These are phyloP conservation scores for Hyphopichia burtonii DNA, from an alignment of 1,139 yeast species.

Conservation along the genomic window DNA sequence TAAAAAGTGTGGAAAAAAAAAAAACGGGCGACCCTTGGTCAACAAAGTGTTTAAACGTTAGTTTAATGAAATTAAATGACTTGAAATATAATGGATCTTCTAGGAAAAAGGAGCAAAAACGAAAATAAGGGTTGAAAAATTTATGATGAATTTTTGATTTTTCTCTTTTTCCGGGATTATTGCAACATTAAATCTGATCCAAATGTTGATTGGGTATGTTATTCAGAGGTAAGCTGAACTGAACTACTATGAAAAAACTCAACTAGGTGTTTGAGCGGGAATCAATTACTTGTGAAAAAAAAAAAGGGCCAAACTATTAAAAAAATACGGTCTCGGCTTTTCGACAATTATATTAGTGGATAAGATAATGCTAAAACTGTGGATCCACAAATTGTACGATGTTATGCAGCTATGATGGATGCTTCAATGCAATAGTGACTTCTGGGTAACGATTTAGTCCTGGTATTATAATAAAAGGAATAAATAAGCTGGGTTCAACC, in stretches of 20 bases:
- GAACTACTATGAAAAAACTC: too few relatives aligned
- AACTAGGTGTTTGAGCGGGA: too few relatives aligned
- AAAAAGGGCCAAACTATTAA: too few relatives aligned
- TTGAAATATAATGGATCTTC: neutral
- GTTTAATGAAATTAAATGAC: neutral
- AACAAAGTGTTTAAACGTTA: neutral
- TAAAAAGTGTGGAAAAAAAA: too few relatives aligned
- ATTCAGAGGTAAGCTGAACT: neutral
- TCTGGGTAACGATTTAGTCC: too few relatives aligned
- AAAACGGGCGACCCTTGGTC: neutral
- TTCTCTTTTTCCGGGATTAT: neutral
- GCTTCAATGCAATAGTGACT: neutral
- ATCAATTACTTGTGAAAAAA: too few relatives aligned
- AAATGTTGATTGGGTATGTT: neutral
- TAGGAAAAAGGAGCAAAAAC: neutral
- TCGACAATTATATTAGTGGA: neutral
- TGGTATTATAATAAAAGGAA: neutral
- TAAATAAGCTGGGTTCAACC: neutral
- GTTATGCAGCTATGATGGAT: neutral
- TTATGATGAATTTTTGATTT: neutral
- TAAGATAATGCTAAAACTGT: neutral
- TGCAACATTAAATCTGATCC: slow-evolving; percentile 1
- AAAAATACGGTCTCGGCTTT: too few relatives aligned
- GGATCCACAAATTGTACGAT: neutral
- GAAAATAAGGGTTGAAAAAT: neutral